Evolutionary conservation across 495 filamentous ascomycete species (phyloP), one percentile per base, ranked within the genome.

Genomic region (Paragyromitra xinjiangensis): DNA sequence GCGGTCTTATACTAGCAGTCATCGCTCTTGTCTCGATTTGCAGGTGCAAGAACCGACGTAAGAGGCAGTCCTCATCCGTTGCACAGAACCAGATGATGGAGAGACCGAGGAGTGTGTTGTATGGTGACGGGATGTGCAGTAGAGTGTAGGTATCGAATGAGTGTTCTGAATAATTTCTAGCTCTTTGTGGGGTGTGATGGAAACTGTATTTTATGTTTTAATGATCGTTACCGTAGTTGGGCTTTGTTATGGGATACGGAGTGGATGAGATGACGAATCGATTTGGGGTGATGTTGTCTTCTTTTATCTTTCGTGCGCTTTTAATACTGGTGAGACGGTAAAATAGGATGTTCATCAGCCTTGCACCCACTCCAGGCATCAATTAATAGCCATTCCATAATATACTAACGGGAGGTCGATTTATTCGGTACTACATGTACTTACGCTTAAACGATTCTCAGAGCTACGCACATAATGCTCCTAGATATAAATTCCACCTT

Each of bases 21-120:
- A 16, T 81, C 3, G 40, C 40, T 26, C 8, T 80, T 40, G 9
- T 71, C 22, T n/a, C 78, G 48, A 45, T 80, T 39, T 14, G 56
- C 44, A 81, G 64, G 37, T 44, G 74, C 39, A 71, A 66, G 56
- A 81, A 58, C 45, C 44, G 6, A 19, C 72, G 71, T 22, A 67
- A 58, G 24, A 59, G 37, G n/a, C 48, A 61, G 42, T 51, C 71
- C 3, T 50, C 62, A 16, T 39, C 71, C 51, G 5, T 24, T 7
- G 48, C 16, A 16, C 39, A 45, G 0, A 58, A 45, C 24, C 8
- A 8, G 12, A 64, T 37, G 51, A 7, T 0, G 2, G 24, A 51
- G 6, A 63, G 34, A 19, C 34, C 42, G 5, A 44, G 2, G 34
- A 74, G 53, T n/a, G 4, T 64, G 26, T 8, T 40, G 11, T 48